Evolutionary conservation across 140 eudicot species (phyloP).

Genomic region (Anethum foeniculum): DNA sequence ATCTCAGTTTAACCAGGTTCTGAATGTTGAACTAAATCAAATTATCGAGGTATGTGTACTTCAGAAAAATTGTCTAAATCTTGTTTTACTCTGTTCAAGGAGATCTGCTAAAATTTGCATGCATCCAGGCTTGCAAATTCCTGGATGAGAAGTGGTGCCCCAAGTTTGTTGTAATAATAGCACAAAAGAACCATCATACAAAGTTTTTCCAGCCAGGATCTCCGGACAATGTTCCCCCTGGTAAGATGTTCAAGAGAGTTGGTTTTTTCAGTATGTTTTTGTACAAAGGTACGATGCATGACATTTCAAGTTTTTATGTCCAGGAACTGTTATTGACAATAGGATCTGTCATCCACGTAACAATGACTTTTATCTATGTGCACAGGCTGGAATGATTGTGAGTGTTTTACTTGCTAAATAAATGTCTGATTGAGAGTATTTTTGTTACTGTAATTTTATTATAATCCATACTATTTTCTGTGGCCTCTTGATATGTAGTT

Average conservation of each 20-base stretch:
- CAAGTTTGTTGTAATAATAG: constrained; percentile 56
- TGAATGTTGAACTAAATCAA: constrained; percentile 59
- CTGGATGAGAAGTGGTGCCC: constrained; percentile 58
- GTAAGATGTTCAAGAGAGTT: constrained; percentile 11
- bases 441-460: too few relatives aligned
- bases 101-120: not conserved
- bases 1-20: constrained; percentile 49
- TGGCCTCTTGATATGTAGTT: too few relatives aligned
- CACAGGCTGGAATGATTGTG: constrained; percentile 48
- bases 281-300: not conserved
- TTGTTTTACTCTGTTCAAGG: not conserved
- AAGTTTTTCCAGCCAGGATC: constrained; percentile 44
- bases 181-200: constrained; percentile 70
- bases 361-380: constrained; percentile 46
- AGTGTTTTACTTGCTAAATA: constrained; percentile 11
- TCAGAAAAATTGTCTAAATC: too few relatives aligned
- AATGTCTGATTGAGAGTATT: not conserved
- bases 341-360: constrained; percentile 43
- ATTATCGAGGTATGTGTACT: constrained; percentile 34
- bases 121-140: constrained; percentile 49
- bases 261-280: too few relatives aligned
- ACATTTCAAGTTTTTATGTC: not conserved
- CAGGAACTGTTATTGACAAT: constrained; percentile 62
- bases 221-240: constrained; percentile 59
- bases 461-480: too few relatives aligned